Conservation (phyloP, 2,329 filamentous ascomycete genomes). For the Fusarium sp. region DNA sequence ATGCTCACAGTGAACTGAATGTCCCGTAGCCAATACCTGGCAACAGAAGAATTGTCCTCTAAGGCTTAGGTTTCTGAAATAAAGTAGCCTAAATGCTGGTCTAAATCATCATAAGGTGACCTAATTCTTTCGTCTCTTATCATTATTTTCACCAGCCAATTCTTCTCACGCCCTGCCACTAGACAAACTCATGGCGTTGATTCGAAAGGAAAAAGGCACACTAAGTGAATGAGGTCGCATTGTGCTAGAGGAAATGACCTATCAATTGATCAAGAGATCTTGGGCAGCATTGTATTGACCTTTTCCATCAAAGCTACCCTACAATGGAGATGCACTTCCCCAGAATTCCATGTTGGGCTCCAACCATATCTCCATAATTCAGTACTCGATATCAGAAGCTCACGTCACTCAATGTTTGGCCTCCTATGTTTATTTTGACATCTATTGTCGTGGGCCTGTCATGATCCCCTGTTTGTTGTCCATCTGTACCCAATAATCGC, state of each 20-base stretch:
- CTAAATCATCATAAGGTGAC: rapidly evolving
- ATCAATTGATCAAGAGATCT: background rate
- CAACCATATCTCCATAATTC: background rate
- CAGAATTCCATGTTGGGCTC: too few species aligned
- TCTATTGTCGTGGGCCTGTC: background rate
- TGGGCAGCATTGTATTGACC: background rate
- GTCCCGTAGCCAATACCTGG: too few species aligned
- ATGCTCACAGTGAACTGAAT: background rate
- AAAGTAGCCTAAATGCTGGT: background rate
- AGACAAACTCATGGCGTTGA: background rate
- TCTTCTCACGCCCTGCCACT: too few species aligned
- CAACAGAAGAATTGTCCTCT: too few species aligned
- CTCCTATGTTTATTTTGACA: background rate
- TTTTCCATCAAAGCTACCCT: background rate
- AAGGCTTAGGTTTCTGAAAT: rapidly evolving
- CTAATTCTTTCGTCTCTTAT: background rate
- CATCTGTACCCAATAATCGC: background rate
- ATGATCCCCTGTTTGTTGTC: slow-evolving; percentile 1
- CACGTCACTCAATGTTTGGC: background rate
- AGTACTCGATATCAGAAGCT: rapidly evolving
- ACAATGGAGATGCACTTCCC: background rate
- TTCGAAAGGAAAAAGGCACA: background rate
- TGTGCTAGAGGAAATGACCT: background rate
- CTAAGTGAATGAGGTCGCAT: background rate
- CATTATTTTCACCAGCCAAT: background rate